These are phyloP conservation scores for Fonsecaea erecta DNA, from an alignment of 2,329 filamentous ascomycete genomes.

Conservation along the genomic window DNA sequence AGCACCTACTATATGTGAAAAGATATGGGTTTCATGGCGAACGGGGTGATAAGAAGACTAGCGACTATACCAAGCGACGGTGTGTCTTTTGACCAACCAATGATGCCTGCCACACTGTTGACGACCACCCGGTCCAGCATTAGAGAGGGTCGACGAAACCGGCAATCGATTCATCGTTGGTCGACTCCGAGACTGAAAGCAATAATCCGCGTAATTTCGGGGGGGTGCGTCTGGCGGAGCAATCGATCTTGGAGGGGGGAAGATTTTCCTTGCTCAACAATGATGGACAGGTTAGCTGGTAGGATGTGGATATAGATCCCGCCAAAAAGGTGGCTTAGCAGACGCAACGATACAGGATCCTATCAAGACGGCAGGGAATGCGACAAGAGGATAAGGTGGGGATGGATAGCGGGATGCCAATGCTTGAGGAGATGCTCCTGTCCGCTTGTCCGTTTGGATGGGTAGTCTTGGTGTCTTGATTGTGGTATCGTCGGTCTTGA, in stretches of 20 bases:
- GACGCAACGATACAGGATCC: conserved; percentile 12
- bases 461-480: conserved; percentile 10
- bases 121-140: not conserved
- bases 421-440: conserved; percentile 7
- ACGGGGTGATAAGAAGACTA: not conserved
- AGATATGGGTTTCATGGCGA: not conserved
- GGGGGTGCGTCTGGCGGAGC: not conserved
- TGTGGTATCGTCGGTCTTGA: not conserved
- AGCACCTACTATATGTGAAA: conserved; percentile 9
- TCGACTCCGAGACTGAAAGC: not conserved
- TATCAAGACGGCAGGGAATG: conserved; percentile 12
- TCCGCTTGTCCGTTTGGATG: not conserved
- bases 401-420: conserved; percentile 4
- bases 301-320: conserved; percentile 7
- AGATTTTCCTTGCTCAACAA: not conserved
- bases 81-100: not conserved
- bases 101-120: not conserved
- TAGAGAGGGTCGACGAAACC: not conserved
- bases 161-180: not conserved
- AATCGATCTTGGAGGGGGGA: not conserved
- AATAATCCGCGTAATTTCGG: conserved; percentile 1
- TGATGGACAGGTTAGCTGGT: not conserved
- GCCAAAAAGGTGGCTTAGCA: not conserved
- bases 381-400: not conserved
- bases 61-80: not conserved